phyloP scores from a whole-genome alignment of 805 yeast genomes.

The Ogataea wickerhamii region DNA sequence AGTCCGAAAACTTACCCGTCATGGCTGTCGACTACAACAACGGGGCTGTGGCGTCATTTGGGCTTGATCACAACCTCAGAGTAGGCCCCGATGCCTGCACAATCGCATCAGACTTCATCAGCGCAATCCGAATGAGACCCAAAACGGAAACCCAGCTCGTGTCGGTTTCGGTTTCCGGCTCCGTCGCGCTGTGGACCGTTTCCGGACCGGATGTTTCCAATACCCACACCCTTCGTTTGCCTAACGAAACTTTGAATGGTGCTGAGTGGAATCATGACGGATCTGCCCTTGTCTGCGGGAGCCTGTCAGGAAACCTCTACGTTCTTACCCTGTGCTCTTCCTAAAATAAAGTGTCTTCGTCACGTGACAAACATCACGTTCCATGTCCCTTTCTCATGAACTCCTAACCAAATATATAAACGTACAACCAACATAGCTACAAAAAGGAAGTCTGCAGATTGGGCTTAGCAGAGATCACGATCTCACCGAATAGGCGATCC shows the following conservation, averaged over 20 bases:
- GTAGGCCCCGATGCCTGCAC: conserved; percentile 2
- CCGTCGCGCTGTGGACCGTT: not conserved
- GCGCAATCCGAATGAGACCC: conserved; percentile 12
- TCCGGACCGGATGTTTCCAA: not conserved
- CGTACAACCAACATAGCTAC: no score
- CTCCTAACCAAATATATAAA: no score
- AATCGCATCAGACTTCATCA: conserved; percentile 8
- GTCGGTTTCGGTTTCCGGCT: conserved; percentile 8
- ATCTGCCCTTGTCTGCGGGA: not conserved
- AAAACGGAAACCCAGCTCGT: conserved; percentile 10
- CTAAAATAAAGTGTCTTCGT: no score
- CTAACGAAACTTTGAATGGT: not conserved
- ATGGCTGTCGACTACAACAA: conserved; percentile 16
- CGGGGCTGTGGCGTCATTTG: conserved; percentile 6
- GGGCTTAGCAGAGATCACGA: conserved; percentile 37
- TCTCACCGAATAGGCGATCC: conserved; percentile 55
- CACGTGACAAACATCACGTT: no score
- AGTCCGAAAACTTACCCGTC: conserved; percentile 16
- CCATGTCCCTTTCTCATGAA: no score
- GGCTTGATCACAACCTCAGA: conserved; percentile 13
- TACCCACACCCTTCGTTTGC: not conserved
- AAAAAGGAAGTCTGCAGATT: conserved; percentile 16
- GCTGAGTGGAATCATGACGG: not conserved
- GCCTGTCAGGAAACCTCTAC: conserved; percentile 1
- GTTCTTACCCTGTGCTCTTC: no score